These are phyloP conservation scores for Collybia nuda DNA, from an alignment of 768 basidiomycete species.

Conservation along the genomic window DNA sequence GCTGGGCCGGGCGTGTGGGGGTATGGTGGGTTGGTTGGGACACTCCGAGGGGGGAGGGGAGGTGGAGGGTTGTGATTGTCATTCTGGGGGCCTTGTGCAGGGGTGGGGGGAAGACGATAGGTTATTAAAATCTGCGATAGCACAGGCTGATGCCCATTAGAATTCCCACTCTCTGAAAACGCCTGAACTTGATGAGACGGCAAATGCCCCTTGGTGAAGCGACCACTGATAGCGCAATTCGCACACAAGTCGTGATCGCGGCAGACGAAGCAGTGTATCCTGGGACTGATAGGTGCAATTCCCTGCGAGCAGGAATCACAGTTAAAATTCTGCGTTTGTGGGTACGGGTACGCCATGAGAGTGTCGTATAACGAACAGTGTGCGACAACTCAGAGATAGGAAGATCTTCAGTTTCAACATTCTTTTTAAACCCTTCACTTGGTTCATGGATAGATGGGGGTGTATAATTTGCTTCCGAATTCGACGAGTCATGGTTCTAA, in stretches of 20 bases:
- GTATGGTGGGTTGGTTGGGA: neutral
- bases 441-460: too few relatives aligned
- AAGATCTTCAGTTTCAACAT: too few relatives aligned
- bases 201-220: conserved; percentile 9
- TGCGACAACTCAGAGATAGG: too few relatives aligned
- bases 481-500: too few relatives aligned
- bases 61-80: neutral
- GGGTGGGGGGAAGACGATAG: neutral
- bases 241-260: conserved; percentile 11
- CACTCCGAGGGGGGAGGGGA: neutral
- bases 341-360: too few relatives aligned
- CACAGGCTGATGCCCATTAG: neutral
- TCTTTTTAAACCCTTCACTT: too few relatives aligned
- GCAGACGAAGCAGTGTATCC: conserved; percentile 10
- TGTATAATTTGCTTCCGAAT: too few relatives aligned
- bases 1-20: too few relatives aligned
- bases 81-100: too few relatives aligned
- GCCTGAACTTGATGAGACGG: conserved; percentile 6
- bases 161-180: conserved; percentile 9
- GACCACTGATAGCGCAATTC: conserved; percentile 9
- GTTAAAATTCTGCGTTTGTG: neutral
- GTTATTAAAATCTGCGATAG: conserved; percentile 5
- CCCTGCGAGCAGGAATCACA: conserved; percentile 10
- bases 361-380: too few relatives aligned
- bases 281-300: conserved; percentile 3